These are phyloP conservation scores for Candida bentonensis DNA, from an alignment of 805 yeast species.

Conservation along the genomic window DNA sequence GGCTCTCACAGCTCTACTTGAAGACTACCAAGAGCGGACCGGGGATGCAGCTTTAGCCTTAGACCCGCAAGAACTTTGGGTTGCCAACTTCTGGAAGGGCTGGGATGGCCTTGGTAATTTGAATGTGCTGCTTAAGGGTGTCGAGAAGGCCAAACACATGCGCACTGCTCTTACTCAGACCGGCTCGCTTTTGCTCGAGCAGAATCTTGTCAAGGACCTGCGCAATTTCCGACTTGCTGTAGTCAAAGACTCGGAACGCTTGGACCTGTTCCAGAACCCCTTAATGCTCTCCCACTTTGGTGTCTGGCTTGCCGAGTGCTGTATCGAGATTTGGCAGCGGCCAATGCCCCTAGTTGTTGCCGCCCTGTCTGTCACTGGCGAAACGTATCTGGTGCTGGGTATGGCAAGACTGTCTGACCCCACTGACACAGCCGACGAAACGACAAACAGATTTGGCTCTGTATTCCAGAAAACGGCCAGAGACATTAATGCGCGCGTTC, in stretches of 20 bases:
- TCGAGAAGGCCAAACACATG: constrained; percentile 68
- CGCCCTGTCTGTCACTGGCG: constrained; percentile 54
- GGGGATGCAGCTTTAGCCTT: constrained; percentile 21
- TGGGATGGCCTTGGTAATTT: constrained; percentile 48
- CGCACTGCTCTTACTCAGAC: constrained; percentile 78
- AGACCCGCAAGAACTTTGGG: constrained; percentile 53
- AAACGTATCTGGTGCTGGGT: constrained; percentile 79
- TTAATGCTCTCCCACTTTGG: constrained; percentile 73
- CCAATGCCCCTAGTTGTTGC: constrained; percentile 77
- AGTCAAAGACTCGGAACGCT: constrained; percentile 76
- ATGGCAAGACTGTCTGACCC: constrained; percentile 52
- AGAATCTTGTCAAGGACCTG: constrained; percentile 63
- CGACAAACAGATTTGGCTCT: constrained; percentile 62
- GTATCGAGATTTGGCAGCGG: constrained; percentile 59
- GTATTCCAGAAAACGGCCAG: constrained; percentile 84
- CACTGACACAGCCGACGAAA: constrained; percentile 13
- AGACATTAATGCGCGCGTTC: constrained; percentile 72
- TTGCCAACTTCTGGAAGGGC: constrained; percentile 54
- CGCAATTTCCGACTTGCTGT: constrained; percentile 76
- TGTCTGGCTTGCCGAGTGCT: constrained; percentile 79
- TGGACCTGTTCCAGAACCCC: constrained; percentile 70
- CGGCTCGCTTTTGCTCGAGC: constrained; percentile 80
- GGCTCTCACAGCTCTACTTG: constrained; percentile 70
- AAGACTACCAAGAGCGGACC: constrained; percentile 19
- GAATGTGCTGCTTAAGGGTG: constrained; percentile 50